Evolutionary conservation across 306 rosid genomes (phyloP).

Genomic region (Elaeagnus macrophylla): DNA sequence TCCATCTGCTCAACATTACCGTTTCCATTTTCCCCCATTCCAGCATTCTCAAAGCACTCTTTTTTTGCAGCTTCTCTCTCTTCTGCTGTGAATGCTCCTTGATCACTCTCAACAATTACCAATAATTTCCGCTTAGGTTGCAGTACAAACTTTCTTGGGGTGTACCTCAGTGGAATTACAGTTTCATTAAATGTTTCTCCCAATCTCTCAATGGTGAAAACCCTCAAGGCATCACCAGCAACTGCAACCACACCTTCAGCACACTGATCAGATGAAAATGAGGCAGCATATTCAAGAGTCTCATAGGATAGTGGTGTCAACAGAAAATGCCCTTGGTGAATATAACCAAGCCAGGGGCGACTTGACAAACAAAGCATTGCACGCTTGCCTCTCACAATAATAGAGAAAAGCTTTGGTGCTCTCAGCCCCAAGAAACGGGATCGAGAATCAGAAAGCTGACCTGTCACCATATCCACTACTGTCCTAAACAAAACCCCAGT

Average conservation of each 20-base stretch:
- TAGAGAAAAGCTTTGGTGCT: constrained; percentile 83
- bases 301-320: constrained; percentile 95
- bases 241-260: constrained; percentile 94
- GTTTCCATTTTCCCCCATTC: constrained; percentile 65
- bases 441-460: constrained; percentile 91
- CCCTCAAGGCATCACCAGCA: constrained; percentile 82
- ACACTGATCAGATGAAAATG: constrained; percentile 94
- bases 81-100: constrained; percentile 83
- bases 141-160: constrained; percentile 90
- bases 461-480: constrained; percentile 98
- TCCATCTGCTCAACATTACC: constrained; percentile 78
- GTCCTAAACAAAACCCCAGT: constrained; percentile 93
- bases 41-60: constrained; percentile 76
- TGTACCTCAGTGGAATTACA: constrained; percentile 90
- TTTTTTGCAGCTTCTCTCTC: constrained; percentile 91
- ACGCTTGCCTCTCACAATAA: constrained; percentile 68
- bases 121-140: constrained; percentile 72
- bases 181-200: constrained; percentile 98
- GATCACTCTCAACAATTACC: constrained; percentile 91
- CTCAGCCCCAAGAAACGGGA: constrained; percentile 92
- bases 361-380: constrained; percentile 95
- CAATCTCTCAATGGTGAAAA: constrained; percentile 84
- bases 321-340: constrained; percentile 93
- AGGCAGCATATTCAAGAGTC: constrained; percentile 86
- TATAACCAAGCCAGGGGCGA: constrained; percentile 98